Evolutionary conservation across 768 basidiomycete genomes (phyloP).

Genomic region (Udeniomyces megalosporus): DNA sequence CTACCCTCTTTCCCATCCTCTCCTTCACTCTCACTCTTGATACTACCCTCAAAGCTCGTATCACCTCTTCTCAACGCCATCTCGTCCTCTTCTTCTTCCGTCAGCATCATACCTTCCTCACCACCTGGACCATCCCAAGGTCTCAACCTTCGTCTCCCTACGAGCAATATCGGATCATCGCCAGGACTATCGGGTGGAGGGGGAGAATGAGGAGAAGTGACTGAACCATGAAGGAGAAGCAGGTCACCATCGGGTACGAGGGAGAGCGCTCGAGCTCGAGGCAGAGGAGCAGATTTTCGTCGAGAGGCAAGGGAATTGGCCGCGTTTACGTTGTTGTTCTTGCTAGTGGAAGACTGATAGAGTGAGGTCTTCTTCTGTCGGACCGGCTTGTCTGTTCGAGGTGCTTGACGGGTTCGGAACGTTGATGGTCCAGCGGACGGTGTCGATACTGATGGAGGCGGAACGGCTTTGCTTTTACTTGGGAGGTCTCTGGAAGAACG

Average conservation of each 20-base stretch:
- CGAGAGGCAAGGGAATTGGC: not conserved
- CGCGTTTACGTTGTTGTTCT: too few species aligned
- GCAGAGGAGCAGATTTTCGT: slow-evolving; percentile 1
- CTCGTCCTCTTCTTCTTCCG: not conserved
- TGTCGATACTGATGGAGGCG: not conserved
- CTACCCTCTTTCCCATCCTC: not conserved
- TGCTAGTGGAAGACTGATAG: slow-evolving; percentile 1
- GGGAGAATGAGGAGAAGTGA: slow-evolving; percentile 4
- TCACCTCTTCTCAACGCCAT: not conserved
- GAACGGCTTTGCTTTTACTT: too few species aligned
- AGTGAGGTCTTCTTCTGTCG: slow-evolving; percentile 1
- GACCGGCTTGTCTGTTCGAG: slow-evolving; percentile 4
- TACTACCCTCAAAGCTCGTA: not conserved
- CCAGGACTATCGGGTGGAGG: slow-evolving; percentile 11
- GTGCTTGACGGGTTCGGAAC: not conserved
- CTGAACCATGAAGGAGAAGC: not conserved
- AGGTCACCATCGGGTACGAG: not conserved
- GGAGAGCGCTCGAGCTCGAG: not conserved
- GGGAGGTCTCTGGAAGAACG: too few species aligned
- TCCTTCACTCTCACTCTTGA: not conserved
- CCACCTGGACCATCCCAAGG: not conserved
- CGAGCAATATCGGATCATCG: slow-evolving; percentile 12
- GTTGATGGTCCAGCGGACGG: not conserved
- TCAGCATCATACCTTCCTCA: not conserved
- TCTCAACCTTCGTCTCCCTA: not conserved